A percentile compares a stretch with the other conserved stretches of the same genome.
phyloP scores from a whole-genome alignment of 805 yeast genomes.

The fission yeast (Schizosaccharomyces pombe) region DNA sequence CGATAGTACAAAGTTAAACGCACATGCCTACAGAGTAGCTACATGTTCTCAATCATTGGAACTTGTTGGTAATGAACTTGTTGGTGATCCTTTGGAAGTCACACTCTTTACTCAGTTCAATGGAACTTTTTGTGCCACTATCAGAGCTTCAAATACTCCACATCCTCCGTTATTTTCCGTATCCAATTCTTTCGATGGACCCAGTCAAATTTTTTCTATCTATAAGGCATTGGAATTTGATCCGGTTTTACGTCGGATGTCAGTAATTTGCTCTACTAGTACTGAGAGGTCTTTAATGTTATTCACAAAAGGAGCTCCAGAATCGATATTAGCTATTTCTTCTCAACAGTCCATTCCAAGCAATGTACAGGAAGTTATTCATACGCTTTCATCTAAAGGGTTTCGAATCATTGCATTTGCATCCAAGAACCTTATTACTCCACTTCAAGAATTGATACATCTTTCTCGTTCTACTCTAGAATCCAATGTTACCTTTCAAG shows the following conservation, averaged over 20 bases:
- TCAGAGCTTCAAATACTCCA: slow-evolving; percentile 7
- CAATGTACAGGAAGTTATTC: slow-evolving; percentile 47
- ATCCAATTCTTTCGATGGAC: neutral
- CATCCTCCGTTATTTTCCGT: neutral
- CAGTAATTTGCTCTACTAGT: slow-evolving; percentile 39
- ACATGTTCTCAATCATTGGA: slow-evolving; percentile 74
- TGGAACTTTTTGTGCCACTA: slow-evolving; percentile 30
- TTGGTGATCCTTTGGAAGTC: slow-evolving; percentile 84
- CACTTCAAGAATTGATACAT: slow-evolving; percentile 26
- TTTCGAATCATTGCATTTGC: slow-evolving; percentile 92
- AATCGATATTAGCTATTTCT: slow-evolving; percentile 64
- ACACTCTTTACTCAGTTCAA: slow-evolving; percentile 80
- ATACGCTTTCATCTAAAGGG: slow-evolving; percentile 78
- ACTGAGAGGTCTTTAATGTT: slow-evolving; percentile 22
- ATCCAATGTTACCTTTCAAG: slow-evolving; percentile 43
- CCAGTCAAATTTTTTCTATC: slow-evolving; percentile 18
- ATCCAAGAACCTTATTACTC: slow-evolving; percentile 25
- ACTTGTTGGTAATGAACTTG: slow-evolving; percentile 45
- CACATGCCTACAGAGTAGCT: slow-evolving; percentile 11
- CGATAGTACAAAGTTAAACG: neutral
- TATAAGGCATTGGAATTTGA: slow-evolving; percentile 54
- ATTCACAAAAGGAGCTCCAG: slow-evolving; percentile 91
- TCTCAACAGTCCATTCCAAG: slow-evolving; percentile 43
- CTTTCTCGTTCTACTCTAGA: slow-evolving; percentile 48
- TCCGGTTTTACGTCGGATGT: slow-evolving; percentile 70